Evolutionary conservation across 2,329 filamentous ascomycete species (phyloP).

Genomic region (Diplodia scrobiculata): DNA sequence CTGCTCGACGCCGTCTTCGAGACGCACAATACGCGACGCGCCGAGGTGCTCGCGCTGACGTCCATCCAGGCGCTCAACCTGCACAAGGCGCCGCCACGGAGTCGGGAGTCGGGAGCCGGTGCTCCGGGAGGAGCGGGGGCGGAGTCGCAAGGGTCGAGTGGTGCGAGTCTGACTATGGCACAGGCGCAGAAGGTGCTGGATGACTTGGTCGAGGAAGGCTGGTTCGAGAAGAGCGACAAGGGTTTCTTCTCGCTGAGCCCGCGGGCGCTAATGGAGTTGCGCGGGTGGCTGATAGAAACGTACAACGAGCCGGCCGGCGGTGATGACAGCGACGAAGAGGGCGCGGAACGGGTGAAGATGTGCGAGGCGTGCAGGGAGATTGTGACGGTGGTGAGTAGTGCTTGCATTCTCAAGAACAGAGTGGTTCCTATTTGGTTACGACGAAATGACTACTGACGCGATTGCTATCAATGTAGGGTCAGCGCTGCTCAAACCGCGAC

Average conservation of each 20-base stretch:
- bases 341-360: conserved; percentile 72
- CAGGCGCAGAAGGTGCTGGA: conserved; percentile 75
- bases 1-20: conserved; percentile 92
- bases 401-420: neutral
- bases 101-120: conserved; percentile 35
- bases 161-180: conserved; percentile 65
- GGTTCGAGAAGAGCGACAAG: conserved; percentile 73
- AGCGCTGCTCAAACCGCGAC: conserved; percentile 30
- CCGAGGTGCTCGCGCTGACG: conserved; percentile 81
- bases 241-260: conserved; percentile 77
- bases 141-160: conserved; percentile 34
- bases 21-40: conserved; percentile 74
- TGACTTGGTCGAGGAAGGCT: conserved; percentile 74
- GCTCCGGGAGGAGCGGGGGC: conserved; percentile 46
- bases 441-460: neutral
- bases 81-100: conserved; percentile 49
- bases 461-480: conserved; percentile 14
- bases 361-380: conserved; percentile 89
- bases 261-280: conserved; percentile 79
- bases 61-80: conserved; percentile 77
- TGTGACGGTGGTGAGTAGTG: conserved; percentile 63
- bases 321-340: conserved; percentile 40
- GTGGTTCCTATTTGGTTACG: neutral
- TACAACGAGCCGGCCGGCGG: conserved; percentile 74
- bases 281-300: conserved; percentile 79